These are phyloP conservation scores for Nitzschia sp. DNA, from an alignment of 108 stramenopile species.

Conservation along the genomic window DNA sequence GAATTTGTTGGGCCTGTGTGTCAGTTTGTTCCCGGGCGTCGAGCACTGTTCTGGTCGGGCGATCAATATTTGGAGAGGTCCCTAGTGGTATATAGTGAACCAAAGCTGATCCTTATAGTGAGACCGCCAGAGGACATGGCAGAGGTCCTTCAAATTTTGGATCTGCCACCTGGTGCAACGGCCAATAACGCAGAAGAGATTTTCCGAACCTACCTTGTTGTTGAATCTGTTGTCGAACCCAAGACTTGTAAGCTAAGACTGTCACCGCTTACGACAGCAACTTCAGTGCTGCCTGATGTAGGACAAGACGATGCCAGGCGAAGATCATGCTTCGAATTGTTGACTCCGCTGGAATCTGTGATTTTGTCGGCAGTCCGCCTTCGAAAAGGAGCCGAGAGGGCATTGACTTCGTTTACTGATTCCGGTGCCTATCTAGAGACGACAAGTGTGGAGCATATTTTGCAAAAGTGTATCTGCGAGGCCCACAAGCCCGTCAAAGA, in stretches of 20 bases:
- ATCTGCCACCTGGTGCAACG: constrained; percentile 34
- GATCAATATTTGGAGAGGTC: constrained; percentile 39
- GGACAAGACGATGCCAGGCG: constrained; percentile 31
- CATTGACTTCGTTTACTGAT: constrained; percentile 25
- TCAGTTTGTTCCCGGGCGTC: constrained; percentile 21
- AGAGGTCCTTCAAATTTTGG: constrained; percentile 55
- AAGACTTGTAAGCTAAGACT: constrained; percentile 74
- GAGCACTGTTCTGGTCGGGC: constrained; percentile 46
- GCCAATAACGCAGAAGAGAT: constrained; percentile 23
- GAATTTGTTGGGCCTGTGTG: constrained; percentile 18
- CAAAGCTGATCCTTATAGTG: constrained; percentile 60
- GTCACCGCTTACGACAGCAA: constrained; percentile 71
- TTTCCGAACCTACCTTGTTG: constrained; percentile 53
- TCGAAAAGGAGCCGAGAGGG: constrained; percentile 14
- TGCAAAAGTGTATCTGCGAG: constrained; percentile 54
- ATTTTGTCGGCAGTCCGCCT: constrained; percentile 57
- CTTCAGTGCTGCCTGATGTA: constrained; percentile 48
- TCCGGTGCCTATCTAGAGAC: constrained; percentile 57
- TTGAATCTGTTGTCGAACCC: constrained; percentile 73
- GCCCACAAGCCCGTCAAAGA: constrained; percentile 40
- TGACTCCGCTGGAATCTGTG: constrained; percentile 66
- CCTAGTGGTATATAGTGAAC: constrained; percentile 57
- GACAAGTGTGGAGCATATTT: constrained; percentile 42
- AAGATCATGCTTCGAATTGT: constrained; percentile 69
- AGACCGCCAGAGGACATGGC: constrained; percentile 46